Percentiles rank a stretch among this genome's conserved stretches.
Conservation (phyloP, 139 green algal species). For the Tetradesmus obliquus region DNA sequence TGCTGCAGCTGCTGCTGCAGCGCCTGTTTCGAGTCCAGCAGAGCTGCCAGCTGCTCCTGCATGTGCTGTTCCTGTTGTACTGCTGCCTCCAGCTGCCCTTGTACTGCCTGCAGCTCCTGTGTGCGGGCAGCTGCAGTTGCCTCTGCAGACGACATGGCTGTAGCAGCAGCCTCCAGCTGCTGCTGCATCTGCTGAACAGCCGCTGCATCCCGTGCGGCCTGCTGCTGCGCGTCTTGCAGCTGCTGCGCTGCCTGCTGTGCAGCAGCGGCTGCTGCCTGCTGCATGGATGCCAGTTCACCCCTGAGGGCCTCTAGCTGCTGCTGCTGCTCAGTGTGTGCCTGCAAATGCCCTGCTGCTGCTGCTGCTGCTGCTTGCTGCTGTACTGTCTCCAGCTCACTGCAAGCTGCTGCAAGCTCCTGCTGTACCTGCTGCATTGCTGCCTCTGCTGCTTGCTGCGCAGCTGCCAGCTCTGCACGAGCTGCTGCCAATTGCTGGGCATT, state of each 20-base stretch:
- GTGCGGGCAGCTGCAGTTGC: background rate
- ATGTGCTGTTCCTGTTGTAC: background rate
- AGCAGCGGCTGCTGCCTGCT: background rate
- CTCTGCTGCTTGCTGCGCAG: background rate
- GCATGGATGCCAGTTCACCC: background rate
- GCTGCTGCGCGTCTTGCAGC: background rate
- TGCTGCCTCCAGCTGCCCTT: background rate
- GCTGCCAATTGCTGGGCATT: background rate
- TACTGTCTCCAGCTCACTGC: background rate
- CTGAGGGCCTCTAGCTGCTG: background rate
- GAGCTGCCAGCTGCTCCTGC: background rate
- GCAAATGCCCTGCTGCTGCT: slow-evolving; percentile 2
- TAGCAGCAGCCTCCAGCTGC: slow-evolving; percentile 10
- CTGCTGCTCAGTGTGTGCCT: background rate
- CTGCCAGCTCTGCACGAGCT: background rate
- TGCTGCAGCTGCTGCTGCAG: slow-evolving; percentile 30
- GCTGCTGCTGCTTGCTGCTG: slow-evolving; percentile 3
- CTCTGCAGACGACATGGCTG: background rate
- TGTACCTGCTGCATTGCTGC: background rate
- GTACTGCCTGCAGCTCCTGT: background rate
- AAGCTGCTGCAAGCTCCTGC: background rate
- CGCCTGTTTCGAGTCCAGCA: background rate
- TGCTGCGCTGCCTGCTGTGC: background rate
- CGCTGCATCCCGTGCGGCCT: background rate
- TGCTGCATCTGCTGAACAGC: background rate